Evolutionary conservation across 345 rosid species (phyloP).

Genomic region (Syzygium oleosum): DNA sequence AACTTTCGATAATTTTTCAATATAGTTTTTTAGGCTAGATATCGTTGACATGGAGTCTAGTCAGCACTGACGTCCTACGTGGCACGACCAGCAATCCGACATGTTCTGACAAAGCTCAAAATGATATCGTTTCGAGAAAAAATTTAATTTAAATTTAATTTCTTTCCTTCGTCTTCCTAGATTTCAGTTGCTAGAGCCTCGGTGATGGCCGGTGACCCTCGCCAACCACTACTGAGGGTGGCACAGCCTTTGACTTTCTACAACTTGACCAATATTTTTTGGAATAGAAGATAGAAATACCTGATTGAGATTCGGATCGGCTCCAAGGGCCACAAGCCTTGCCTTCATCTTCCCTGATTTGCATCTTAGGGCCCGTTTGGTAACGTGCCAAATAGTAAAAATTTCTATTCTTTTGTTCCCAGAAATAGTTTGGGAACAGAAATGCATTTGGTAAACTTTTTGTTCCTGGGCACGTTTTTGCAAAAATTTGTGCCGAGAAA

Average conservation of each 20-base stretch:
- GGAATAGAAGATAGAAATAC: too few relatives aligned
- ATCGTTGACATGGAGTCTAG: neutral
- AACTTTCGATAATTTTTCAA: neutral
- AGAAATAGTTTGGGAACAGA: too few relatives aligned
- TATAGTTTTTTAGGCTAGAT: fast-evolving
- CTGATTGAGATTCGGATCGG: too few relatives aligned
- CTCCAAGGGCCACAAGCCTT: too few relatives aligned
- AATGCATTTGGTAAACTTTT: too few relatives aligned
- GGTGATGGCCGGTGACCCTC: fast-evolving
- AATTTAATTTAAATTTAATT: neutral
- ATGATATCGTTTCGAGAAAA: neutral
- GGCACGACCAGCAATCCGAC: fast-evolving
- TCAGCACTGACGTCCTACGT: fast-evolving
- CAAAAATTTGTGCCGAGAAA: too few relatives aligned
- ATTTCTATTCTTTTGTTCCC: too few relatives aligned
- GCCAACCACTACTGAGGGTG: neutral
- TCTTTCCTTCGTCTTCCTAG: neutral
- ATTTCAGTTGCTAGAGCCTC: fast-evolving
- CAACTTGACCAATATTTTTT: too few relatives aligned
- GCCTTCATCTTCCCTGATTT: too few relatives aligned
- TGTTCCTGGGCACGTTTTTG: too few relatives aligned
- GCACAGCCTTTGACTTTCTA: neutral
- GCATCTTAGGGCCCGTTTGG: too few relatives aligned
- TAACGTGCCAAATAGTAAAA: too few relatives aligned
- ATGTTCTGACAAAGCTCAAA: fast-evolving